Evolutionary conservation across 2,329 filamentous ascomycete genomes (phyloP).

Genomic region (Fusarium mexicanum): DNA sequence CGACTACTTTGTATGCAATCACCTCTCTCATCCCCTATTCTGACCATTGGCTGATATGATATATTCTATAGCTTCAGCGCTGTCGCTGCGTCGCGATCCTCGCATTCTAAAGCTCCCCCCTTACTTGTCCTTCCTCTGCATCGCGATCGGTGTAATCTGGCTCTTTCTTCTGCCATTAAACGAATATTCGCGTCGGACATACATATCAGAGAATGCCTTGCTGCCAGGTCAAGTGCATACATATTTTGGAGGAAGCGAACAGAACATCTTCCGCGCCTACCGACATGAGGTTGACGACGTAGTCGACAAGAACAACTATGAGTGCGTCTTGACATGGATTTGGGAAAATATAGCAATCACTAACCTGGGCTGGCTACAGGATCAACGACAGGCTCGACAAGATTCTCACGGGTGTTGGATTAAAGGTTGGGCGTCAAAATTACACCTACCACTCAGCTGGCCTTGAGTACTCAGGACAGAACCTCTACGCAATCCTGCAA

Average conservation of each 20-base stretch:
- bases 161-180: conserved; percentile 89
- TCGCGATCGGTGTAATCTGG: conserved; percentile 88
- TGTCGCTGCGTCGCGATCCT: conserved; percentile 81
- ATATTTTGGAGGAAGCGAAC: conserved; percentile 96
- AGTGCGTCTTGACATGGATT: conserved; percentile 51
- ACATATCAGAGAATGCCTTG: conserved; percentile 97
- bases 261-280: conserved; percentile 92
- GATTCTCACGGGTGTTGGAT: conserved; percentile 79
- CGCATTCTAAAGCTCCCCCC: conserved; percentile 85
- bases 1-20: conserved; percentile 61
- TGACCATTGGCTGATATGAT: conserved; percentile 9
- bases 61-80: conserved; percentile 61
- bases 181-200: conserved; percentile 89
- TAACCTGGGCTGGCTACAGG: conserved; percentile 46
- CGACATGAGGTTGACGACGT: conserved; percentile 80
- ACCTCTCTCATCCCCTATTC: background rate
- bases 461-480: conserved; percentile 79
- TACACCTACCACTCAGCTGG: conserved; percentile 87
- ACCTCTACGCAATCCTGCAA: conserved; percentile 92
- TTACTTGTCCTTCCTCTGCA: conserved; percentile 85
- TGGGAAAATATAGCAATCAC: background rate
- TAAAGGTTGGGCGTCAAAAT: conserved; percentile 89
- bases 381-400: conserved; percentile 77
- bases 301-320: conserved; percentile 61
- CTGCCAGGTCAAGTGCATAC: conserved; percentile 96